phyloP scores from a whole-genome alignment of 768 basidiomycete genomes.

The Mycena polygramma region DNA sequence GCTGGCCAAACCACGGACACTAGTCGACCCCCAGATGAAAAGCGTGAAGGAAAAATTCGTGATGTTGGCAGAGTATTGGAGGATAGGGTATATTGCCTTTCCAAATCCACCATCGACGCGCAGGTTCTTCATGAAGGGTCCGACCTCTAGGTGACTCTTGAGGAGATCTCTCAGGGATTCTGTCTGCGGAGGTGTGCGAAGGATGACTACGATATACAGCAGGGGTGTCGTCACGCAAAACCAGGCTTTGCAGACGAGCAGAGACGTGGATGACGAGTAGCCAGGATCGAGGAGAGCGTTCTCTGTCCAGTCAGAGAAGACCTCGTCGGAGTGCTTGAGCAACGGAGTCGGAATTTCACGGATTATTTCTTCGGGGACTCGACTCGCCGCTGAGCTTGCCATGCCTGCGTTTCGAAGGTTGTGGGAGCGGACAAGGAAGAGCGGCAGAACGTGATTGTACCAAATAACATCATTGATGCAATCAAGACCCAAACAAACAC shows the following conservation, averaged over 20 bases:
- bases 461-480: no score
- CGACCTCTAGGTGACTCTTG: not conserved
- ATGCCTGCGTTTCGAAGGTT: no score
- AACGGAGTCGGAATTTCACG: constrained; percentile 16
- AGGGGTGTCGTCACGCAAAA: constrained; percentile 26
- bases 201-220: constrained; percentile 24
- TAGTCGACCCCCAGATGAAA: constrained; percentile 2
- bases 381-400: no score
- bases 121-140: no score
- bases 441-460: no score
- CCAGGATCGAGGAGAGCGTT: not conserved
- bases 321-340: constrained; percentile 20
- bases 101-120: constrained; percentile 19
- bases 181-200: constrained; percentile 16
- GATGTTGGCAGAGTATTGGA: constrained; percentile 11
- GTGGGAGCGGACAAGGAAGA: no score
- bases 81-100: constrained; percentile 3
- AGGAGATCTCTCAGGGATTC: not conserved
- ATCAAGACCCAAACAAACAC: not conserved
- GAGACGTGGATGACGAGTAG: constrained; percentile 17
- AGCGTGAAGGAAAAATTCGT: constrained; percentile 8
- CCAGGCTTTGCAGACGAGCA: constrained; percentile 26
- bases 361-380: constrained; percentile 8
- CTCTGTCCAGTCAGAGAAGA: constrained; percentile 13
- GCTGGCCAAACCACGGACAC: not conserved